Conservation (phyloP, 495 filamentous ascomycete species). For the Monascus purpureus region DNA sequence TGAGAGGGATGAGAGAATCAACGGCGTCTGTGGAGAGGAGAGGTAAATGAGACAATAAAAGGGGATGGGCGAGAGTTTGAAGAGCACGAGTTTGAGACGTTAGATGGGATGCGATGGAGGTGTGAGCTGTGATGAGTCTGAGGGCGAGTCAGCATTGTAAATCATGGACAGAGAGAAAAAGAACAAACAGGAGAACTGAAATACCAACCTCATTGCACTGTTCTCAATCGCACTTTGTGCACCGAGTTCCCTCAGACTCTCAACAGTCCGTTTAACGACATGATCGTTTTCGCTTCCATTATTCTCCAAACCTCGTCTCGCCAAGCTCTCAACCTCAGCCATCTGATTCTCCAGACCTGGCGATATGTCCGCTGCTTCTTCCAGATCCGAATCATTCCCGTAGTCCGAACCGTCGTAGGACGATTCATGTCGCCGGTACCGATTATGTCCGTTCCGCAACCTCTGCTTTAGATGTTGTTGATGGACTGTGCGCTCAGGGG, state of each 20-base stretch:
- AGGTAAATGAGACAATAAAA: slow-evolving; percentile 36
- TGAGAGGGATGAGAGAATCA: slow-evolving; percentile 51
- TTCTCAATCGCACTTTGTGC: slow-evolving; percentile 72
- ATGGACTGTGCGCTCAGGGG: slow-evolving; percentile 11
- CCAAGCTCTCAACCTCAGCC: slow-evolving; percentile 63
- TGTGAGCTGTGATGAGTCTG: slow-evolving; percentile 79
- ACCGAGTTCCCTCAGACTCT: slow-evolving; percentile 61
- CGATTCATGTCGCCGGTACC: slow-evolving; percentile 34
- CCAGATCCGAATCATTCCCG: slow-evolving; percentile 58
- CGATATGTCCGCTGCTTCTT: slow-evolving; percentile 51
- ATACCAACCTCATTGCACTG: slow-evolving; percentile 56
- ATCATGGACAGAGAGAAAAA: background rate
- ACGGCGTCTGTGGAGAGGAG: slow-evolving; percentile 53
- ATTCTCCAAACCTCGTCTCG: slow-evolving; percentile 54
- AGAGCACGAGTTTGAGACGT: slow-evolving; percentile 72
- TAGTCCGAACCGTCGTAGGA: slow-evolving; percentile 46
- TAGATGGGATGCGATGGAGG: slow-evolving; percentile 69
- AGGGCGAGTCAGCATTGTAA: background rate
- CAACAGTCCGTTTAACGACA: slow-evolving; percentile 56
- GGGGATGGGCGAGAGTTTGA: slow-evolving; percentile 63
- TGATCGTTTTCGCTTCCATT: slow-evolving; percentile 55
- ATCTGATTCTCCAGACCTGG: slow-evolving; percentile 60
- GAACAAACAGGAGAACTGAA: slow-evolving; percentile 1
- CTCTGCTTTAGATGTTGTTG: slow-evolving; percentile 16
- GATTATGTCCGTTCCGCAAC: slow-evolving; percentile 16